These are phyloP conservation scores for Arthroderma sp. DNA, from an alignment of 2,329 filamentous ascomycete genomes.

Conservation along the genomic window DNA sequence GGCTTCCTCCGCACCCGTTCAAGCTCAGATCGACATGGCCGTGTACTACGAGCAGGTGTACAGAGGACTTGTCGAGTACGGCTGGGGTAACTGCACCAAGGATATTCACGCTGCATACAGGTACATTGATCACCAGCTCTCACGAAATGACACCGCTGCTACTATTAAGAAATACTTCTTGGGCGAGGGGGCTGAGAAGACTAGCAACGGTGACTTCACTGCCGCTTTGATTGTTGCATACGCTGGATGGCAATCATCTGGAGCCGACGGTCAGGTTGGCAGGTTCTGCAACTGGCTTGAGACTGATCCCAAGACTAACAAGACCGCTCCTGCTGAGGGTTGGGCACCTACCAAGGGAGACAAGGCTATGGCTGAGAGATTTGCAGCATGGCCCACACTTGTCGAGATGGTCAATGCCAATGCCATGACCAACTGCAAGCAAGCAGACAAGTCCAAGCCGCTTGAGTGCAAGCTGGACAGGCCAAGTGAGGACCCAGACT, in stretches of 20 bases:
- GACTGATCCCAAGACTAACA: conserved; percentile 29
- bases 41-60: conserved; percentile 41
- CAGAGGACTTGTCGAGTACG: conserved; percentile 38
- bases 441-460: conserved; percentile 16
- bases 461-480: conserved; percentile 30
- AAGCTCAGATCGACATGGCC: conserved; percentile 41
- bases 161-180: conserved; percentile 40
- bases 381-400: conserved; percentile 33
- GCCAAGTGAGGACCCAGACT: conserved; percentile 24
- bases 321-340: conserved; percentile 29
- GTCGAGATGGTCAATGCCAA: conserved; percentile 29
- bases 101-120: conserved; percentile 39
- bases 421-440: conserved; percentile 32
- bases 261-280: conserved; percentile 32
- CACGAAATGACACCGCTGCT: conserved; percentile 24
- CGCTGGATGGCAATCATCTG: conserved; percentile 35
- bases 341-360: conserved; percentile 32
- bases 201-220: conserved; percentile 38
- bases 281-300: conserved; percentile 39
- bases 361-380: conserved; percentile 32
- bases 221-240: conserved; percentile 33
- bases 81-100: conserved; percentile 39
- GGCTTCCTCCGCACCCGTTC: conserved; percentile 34
- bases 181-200: conserved; percentile 35
- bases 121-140: conserved; percentile 40